Conservation (phyloP, 2,329 filamentous ascomycete species). For the Fusarium robinianum region DNA sequence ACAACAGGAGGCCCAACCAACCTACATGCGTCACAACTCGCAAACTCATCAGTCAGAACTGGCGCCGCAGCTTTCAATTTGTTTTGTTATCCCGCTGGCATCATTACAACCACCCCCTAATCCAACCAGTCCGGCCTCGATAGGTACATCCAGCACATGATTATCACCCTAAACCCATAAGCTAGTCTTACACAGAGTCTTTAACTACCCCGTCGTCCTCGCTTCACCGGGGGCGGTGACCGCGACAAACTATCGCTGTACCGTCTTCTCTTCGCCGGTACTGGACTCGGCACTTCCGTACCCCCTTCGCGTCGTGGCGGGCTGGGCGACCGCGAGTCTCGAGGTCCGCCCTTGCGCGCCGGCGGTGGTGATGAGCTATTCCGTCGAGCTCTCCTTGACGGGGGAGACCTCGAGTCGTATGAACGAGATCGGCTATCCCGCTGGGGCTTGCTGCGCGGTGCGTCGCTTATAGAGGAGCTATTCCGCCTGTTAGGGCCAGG, state of each 20-base stretch:
- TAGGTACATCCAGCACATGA: conserved; percentile 15
- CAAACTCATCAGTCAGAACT: too few species aligned
- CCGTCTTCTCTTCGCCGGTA: conserved; percentile 38
- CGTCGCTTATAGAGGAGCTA: conserved; percentile 43
- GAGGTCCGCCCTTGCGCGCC: conserved; percentile 28
- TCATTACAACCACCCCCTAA: conserved; percentile 24
- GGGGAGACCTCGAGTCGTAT: conserved; percentile 39
- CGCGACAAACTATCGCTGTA: conserved; percentile 40
- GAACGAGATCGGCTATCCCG: conserved; percentile 40
- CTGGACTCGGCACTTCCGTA: conserved; percentile 33
- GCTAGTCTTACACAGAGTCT: not conserved
- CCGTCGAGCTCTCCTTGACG: conserved; percentile 29
- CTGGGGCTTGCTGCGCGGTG: conserved; percentile 31
- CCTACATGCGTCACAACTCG: too few species aligned
- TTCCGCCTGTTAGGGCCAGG: conserved; percentile 34
- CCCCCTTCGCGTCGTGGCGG: conserved; percentile 23
- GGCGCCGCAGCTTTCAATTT: conserved; percentile 31
- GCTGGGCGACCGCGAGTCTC: conserved; percentile 32
- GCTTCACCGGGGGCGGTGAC: conserved; percentile 41
- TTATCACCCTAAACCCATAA: conserved; percentile 1
- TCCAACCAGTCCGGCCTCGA: conserved; percentile 20
- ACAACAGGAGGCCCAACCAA: not conserved
- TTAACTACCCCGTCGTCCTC: conserved; percentile 38
- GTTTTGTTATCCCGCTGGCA: conserved; percentile 26
- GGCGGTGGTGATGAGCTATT: conserved; percentile 27